Evolutionary conservation across 148 eudicot genomes (phyloP), one percentile per base, ranked within the genome.

Genomic region (Euryodendron excelsum): DNA sequence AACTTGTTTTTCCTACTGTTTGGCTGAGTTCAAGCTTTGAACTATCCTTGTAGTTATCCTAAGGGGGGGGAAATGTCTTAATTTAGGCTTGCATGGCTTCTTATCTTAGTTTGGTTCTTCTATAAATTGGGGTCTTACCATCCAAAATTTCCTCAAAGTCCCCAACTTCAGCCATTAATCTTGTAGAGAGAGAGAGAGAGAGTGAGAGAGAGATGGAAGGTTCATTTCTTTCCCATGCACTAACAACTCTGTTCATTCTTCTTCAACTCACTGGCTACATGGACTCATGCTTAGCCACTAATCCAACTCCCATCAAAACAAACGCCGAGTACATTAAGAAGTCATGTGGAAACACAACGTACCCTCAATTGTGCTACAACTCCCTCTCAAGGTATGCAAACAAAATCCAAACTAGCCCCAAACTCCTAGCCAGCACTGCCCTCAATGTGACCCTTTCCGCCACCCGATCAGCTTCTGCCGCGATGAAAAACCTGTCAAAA

Each of bases 291-390:
- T 21, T 55, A 34, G 83, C 74, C 20, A 28, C 11, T 4, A 1
- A 4, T 9, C 4, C 45, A 41, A 41, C n/a, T n/a, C n/a, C n/a
- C 27, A 56, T 25, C 1, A n/a, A 9, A 11, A 47, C 71, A 47
- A 75, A 11, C 23, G 69, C 79, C n/a, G 61, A 21, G 72, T 85
- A 59, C 82, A 80, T 85, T 44, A 80, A 70, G 41, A 21, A 58
- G 6, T 74, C 71, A 11, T 83, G 88, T 73, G 60, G 59, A 39
- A 77, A 79, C 50, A 77, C 82, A 37, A 23, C 74, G 44, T 83
- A 86, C 78, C 82, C 88, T 13, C 69, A 72, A 6, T 41, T 80
- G 0, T 86, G 86, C 72, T 80, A 75, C 80, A 5, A 25, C 80
- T 69, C 84, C 58, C 82, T 86, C 25, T 65, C 69, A 2, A 15